A percentile compares a stretch with the other conserved stretches of the same genome.
phyloP scores from a whole-genome alignment of 176 grass and related monocot genomes.

The Triticum aestivum region DNA sequence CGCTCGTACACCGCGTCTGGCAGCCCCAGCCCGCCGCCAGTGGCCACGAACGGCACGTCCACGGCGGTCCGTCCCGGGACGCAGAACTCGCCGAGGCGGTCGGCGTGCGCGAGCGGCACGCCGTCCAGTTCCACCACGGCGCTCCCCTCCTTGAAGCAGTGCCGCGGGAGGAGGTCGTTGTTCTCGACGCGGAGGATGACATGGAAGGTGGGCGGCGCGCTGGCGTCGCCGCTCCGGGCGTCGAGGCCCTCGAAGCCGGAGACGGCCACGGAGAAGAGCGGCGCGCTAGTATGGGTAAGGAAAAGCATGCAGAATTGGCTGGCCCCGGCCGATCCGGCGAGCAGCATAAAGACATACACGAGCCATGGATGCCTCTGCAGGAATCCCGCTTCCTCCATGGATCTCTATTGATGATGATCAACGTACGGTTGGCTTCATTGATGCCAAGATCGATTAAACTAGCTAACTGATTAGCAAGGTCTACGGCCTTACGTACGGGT shows the following conservation, averaged over 20 bases:
- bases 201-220: slow-evolving; percentile 9
- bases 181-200: slow-evolving; percentile 20
- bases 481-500: too few relatives aligned
- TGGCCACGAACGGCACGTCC: not conserved
- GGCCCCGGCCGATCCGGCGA: not conserved
- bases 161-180: not conserved
- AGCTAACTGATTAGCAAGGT: too few relatives aligned
- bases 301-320: too few relatives aligned
- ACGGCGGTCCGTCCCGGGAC: not conserved
- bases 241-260: not conserved
- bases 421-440: too few relatives aligned
- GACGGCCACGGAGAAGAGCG: not conserved
- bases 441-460: too few relatives aligned
- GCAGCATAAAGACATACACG: not conserved
- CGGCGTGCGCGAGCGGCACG: slow-evolving; percentile 10
- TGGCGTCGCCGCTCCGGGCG: not conserved
- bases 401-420: too few relatives aligned
- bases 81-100: not conserved
- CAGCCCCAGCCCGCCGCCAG: not conserved
- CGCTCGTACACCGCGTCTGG: not conserved
- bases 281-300: too few relatives aligned
- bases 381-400: too few relatives aligned
- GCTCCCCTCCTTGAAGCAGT: not conserved
- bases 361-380: too few relatives aligned
- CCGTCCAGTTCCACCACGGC: slow-evolving; percentile 3